phyloP scores from a whole-genome alignment of 345 rosid genomes.

The sweet orange (Citrus sinensis) region DNA sequence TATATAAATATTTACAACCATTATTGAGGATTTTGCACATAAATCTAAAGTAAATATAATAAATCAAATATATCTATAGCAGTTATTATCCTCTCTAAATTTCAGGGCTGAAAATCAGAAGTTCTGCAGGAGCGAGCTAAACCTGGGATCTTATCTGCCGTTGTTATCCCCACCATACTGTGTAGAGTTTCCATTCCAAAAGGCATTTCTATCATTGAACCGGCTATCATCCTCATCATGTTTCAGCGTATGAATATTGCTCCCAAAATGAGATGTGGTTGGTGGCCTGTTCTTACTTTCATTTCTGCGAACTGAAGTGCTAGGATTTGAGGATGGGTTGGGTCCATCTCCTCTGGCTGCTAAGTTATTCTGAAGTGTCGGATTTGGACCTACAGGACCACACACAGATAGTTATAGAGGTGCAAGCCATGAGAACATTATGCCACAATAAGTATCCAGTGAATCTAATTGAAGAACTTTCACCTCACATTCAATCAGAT shows the following conservation, averaged over 20 bases:
- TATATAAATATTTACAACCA: neutral
- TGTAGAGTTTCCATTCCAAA: slow-evolving; percentile 93
- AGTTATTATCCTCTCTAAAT: neutral
- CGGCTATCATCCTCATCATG: slow-evolving; percentile 62
- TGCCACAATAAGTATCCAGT: neutral
- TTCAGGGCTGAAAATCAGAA: neutral
- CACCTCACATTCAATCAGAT: neutral
- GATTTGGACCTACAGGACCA: slow-evolving; percentile 45
- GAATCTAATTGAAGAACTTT: neutral
- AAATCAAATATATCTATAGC: too few relatives aligned
- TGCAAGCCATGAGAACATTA: neutral
- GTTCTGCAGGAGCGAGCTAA: neutral
- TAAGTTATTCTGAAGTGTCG: slow-evolving; percentile 30
- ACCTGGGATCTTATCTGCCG: slow-evolving; percentile 23
- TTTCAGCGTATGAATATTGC: slow-evolving; percentile 76
- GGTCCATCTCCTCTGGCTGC: slow-evolving; percentile 27
- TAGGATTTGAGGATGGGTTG: slow-evolving; percentile 11
- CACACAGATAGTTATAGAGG: neutral
- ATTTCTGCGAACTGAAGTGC: slow-evolving; percentile 30
- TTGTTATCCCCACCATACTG: slow-evolving; percentile 61
- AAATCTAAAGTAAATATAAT: neutral
- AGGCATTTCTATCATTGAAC: slow-evolving; percentile 62
- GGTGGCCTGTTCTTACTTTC: slow-evolving; percentile 40
- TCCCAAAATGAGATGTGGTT: slow-evolving; percentile 47
- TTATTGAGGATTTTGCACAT: neutral